Conservation (phyloP, 139 green algal genomes). For the Tetraselmis chui region DNA sequence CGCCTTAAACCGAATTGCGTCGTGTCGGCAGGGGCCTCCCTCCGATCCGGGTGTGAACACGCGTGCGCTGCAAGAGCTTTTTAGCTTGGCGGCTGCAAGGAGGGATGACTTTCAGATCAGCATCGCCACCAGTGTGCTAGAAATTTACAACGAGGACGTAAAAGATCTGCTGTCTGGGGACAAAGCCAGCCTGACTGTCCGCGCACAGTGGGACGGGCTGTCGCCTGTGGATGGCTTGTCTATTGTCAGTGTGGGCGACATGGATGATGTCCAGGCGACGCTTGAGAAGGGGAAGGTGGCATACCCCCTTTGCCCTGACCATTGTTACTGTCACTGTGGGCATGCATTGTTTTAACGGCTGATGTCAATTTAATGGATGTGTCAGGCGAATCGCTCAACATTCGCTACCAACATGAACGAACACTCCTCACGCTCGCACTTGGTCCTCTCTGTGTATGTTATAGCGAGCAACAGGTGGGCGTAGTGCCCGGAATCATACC, state of each 20-base stretch:
- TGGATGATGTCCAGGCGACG: neutral
- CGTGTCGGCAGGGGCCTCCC: neutral
- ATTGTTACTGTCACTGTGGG: too few relatives aligned
- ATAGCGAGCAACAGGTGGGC: conserved; percentile 15
- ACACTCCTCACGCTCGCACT: conserved; percentile 56
- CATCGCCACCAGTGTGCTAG: conserved; percentile 55
- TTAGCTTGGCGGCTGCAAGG: conserved; percentile 24
- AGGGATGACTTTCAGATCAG: conserved; percentile 6
- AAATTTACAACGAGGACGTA: conserved; percentile 72
- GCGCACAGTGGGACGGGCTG: neutral
- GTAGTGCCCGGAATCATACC: too few relatives aligned
- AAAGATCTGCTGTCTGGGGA: conserved; percentile 21
- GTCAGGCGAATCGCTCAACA: conserved; percentile 43
- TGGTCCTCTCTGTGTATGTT: conserved; percentile 59
- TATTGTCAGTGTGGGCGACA: neutral
- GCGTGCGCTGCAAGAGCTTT: conserved; percentile 73
- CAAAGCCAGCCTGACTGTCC: neutral
- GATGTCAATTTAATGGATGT: too few relatives aligned
- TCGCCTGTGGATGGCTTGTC: neutral
- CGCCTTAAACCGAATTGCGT: too few relatives aligned
- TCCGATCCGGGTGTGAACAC: conserved; percentile 68
- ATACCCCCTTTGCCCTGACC: too few relatives aligned
- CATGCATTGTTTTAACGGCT: too few relatives aligned
- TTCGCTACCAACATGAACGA: conserved; percentile 76
- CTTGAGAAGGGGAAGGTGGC: conserved; percentile 4